Evolutionary conservation across 2,329 filamentous ascomycete species (phyloP).

Genomic region (Pseudopyrenochaeta lycopersici): DNA sequence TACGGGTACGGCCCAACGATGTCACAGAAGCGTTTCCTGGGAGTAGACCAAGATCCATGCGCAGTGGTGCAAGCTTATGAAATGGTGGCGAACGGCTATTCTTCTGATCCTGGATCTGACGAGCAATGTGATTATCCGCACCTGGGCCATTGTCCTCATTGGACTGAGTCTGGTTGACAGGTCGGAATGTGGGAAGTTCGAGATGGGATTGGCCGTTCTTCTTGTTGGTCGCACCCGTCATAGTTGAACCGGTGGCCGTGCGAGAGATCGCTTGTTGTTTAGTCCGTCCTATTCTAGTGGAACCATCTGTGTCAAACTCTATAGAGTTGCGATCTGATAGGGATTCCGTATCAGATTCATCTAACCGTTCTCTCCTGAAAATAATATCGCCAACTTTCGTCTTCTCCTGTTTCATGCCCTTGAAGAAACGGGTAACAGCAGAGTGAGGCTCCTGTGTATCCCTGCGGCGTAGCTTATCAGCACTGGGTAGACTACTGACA

Average conservation of each 20-base stretch:
- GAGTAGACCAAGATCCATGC: constrained; percentile 55
- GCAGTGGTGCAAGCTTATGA: constrained; percentile 58
- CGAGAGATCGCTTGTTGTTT: constrained; percentile 42
- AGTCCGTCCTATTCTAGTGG: constrained; percentile 15
- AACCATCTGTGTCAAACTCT: constrained; percentile 42
- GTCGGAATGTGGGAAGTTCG: constrained; percentile 48
- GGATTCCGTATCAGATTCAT: constrained; percentile 57
- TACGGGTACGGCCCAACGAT: constrained; percentile 32
- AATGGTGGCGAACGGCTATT: constrained; percentile 54
- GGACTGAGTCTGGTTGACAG: constrained; percentile 33
- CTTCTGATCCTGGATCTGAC: constrained; percentile 50
- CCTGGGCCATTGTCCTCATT: constrained; percentile 40
- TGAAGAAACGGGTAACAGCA: constrained; percentile 78
- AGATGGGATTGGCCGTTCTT: constrained; percentile 40
- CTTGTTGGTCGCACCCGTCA: constrained; percentile 31
- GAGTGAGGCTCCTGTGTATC: constrained; percentile 58
- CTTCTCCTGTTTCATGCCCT: constrained; percentile 74
- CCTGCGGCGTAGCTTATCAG: constrained; percentile 36
- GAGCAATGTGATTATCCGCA: constrained; percentile 51
- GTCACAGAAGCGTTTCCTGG: constrained; percentile 31
- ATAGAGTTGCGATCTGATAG: constrained; percentile 56
- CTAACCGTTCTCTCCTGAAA: constrained; percentile 63
- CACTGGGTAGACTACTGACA: constrained; percentile 43
- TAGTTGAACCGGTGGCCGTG: constrained; percentile 22
- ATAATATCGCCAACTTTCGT: constrained; percentile 69